phyloP scores from a whole-genome alignment of 2,329 filamentous ascomycete species.

The Emericellopsis cladophorae region DNA sequence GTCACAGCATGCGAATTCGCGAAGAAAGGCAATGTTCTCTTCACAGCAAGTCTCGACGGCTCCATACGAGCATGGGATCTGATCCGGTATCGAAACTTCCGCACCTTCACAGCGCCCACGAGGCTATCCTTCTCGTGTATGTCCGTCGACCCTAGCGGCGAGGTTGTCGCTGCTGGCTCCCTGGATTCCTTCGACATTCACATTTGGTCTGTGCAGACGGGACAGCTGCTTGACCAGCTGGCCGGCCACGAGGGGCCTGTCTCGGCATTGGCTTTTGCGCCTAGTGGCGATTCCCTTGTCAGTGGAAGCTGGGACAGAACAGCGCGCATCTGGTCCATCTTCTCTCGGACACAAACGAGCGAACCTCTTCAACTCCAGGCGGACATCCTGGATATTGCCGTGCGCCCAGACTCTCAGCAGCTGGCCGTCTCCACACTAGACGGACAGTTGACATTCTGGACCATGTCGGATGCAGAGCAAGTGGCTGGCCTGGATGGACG shows the following conservation, averaged over 20 bases:
- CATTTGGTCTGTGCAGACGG: slow-evolving; percentile 97
- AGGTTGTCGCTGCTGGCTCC: slow-evolving; percentile 90
- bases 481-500: slow-evolving; percentile 77
- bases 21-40: slow-evolving; percentile 88
- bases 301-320: slow-evolving; percentile 97
- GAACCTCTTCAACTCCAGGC: slow-evolving; percentile 87
- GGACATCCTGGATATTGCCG: slow-evolving; percentile 75
- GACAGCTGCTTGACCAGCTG: slow-evolving; percentile 81
- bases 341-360: slow-evolving; percentile 84
- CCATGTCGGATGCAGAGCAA: slow-evolving; percentile 76
- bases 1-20: slow-evolving; percentile 93
- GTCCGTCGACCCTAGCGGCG: slow-evolving; percentile 92
- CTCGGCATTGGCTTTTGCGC: slow-evolving; percentile 76
- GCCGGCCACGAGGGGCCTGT: slow-evolving; percentile 91
- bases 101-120: slow-evolving; percentile 90
- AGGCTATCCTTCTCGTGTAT: slow-evolving; percentile 86
- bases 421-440: slow-evolving; percentile 87
- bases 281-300: slow-evolving; percentile 70
- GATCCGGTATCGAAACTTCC: slow-evolving; percentile 90
- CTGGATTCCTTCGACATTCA: slow-evolving; percentile 95
- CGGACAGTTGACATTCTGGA: slow-evolving; percentile 93
- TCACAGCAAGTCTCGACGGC: slow-evolving; percentile 88
- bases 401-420: slow-evolving; percentile 83
- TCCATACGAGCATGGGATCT: slow-evolving; percentile 94
- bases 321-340: slow-evolving; percentile 92